Percentiles rank a stretch among this genome's conserved stretches.
These are phyloP conservation scores for Colletotrichum magnum DNA, from an alignment of 2,329 filamentous ascomycete genomes.

Conservation along the genomic window DNA sequence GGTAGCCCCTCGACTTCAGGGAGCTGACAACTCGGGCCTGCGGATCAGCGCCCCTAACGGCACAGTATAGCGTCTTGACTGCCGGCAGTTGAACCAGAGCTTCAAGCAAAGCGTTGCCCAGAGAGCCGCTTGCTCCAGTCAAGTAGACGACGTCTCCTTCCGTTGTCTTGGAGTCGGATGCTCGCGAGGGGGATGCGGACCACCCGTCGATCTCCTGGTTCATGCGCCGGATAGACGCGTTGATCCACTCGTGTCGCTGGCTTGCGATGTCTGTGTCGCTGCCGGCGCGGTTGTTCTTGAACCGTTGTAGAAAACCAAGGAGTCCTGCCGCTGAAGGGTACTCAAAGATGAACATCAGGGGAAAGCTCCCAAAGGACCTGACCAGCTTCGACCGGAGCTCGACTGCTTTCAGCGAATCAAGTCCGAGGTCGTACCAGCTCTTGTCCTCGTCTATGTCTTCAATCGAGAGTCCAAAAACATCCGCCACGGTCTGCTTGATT, in stretches of 20 bases:
- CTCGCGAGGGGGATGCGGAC: neutral
- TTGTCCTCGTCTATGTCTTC: neutral
- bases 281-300: neutral
- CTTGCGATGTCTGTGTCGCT: neutral
- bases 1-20: conserved; percentile 9
- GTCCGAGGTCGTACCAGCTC: conserved; percentile 31
- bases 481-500: neutral
- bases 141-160: neutral
- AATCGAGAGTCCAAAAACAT: neutral
- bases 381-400: conserved; percentile 18
- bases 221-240: neutral
- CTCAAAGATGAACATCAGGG: conserved; percentile 33
- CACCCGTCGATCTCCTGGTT: conserved; percentile 7
- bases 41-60: conserved; percentile 8
- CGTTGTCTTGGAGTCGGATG: neutral
- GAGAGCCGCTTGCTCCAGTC: conserved; percentile 22
- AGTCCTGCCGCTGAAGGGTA: conserved; percentile 13
- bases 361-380: conserved; percentile 19
- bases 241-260: conserved; percentile 1
- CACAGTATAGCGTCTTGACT: conserved; percentile 22
- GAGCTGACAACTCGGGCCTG: neutral
- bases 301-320: neutral
- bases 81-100: neutral
- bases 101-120: conserved; percentile 28
- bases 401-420: conserved; percentile 25